phyloP scores from a whole-genome alignment of 139 green algal species.

The Auxenochlorella pyrenoidosa region DNA sequence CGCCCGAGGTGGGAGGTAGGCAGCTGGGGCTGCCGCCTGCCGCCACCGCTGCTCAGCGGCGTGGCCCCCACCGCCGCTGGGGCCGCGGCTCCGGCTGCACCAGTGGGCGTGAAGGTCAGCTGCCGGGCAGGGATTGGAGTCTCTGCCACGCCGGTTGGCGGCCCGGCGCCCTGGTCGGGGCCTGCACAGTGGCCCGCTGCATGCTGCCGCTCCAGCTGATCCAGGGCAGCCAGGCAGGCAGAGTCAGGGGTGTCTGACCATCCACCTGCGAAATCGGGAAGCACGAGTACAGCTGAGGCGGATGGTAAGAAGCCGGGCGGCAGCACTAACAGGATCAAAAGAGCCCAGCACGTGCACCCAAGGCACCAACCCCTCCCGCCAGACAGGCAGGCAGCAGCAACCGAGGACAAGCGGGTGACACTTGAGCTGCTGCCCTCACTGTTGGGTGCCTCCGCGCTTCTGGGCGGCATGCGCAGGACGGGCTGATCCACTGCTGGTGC shows the following conservation, averaged over 20 bases:
- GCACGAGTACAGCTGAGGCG: not conserved
- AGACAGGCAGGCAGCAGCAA: too few species aligned
- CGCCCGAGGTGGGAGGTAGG: constrained; percentile 29
- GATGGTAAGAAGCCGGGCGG: not conserved
- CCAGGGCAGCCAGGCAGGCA: constrained; percentile 3
- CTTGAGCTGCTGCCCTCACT: not conserved
- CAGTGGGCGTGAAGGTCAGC: constrained; percentile 24
- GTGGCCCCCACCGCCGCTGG: not conserved
- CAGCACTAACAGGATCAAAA: too few species aligned
- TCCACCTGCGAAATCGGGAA: constrained; percentile 2
- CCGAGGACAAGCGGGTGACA: not conserved
- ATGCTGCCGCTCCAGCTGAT: constrained; percentile 11
- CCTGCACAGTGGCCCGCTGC: not conserved
- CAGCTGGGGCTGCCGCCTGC: not conserved
- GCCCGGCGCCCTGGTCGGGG: too few species aligned
- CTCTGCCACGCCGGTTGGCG: not conserved
- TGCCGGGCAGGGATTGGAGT: constrained; percentile 8
- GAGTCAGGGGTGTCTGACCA: constrained; percentile 43
- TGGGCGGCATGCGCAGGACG: not conserved
- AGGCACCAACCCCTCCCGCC: too few species aligned
- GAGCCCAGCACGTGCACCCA: too few species aligned
- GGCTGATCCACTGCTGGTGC: not conserved
- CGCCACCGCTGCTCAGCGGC: not conserved
- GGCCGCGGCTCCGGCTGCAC: not conserved
- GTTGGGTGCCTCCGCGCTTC: not conserved